These are phyloP conservation scores for Lachancea lanzarotensis DNA, from an alignment of 805 yeast species.

Conservation along the genomic window DNA sequence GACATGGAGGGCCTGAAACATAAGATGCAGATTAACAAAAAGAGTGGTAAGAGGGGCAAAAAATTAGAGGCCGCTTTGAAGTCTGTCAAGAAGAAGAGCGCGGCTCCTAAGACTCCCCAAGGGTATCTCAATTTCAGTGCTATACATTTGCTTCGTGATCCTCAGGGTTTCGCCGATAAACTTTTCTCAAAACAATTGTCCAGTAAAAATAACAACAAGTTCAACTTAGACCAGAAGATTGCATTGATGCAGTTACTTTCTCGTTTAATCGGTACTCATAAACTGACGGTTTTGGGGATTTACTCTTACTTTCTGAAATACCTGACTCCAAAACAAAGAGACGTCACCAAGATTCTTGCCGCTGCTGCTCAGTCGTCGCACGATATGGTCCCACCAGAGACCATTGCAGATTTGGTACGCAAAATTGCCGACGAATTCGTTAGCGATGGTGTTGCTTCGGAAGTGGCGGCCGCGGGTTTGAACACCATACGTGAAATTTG, in stretches of 20 bases:
- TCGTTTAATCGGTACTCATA: constrained; percentile 89
- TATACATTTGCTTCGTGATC: constrained; percentile 87
- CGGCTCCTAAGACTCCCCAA: constrained; percentile 37
- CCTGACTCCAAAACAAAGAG: constrained; percentile 86
- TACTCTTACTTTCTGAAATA: constrained; percentile 86
- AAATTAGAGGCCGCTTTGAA: constrained; percentile 72
- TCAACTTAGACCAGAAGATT: constrained; percentile 82
- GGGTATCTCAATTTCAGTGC: constrained; percentile 84
- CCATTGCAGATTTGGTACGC: constrained; percentile 68
- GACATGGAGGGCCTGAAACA: constrained; percentile 74
- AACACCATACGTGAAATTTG: constrained; percentile 92
- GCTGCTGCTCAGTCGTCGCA: constrained; percentile 96
- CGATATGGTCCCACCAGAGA: constrained; percentile 95
- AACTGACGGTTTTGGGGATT: constrained; percentile 80
- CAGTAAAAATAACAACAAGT: constrained; percentile 60
- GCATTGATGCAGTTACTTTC: constrained; percentile 82
- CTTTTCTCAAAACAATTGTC: constrained; percentile 67
- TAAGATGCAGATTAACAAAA: constrained; percentile 76
- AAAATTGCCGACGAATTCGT: constrained; percentile 97
- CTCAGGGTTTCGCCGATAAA: constrained; percentile 93
- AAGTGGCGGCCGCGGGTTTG: constrained; percentile 96
- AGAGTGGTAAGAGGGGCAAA: constrained; percentile 69
- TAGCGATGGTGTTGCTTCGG: constrained; percentile 96
- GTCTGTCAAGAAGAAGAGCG: constrained; percentile 56
- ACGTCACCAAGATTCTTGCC: constrained; percentile 95